Evolutionary conservation across 2,329 filamentous ascomycete species (phyloP), one percentile per base, ranked within the genome.

Genomic region (Penicillium verrucosum): DNA sequence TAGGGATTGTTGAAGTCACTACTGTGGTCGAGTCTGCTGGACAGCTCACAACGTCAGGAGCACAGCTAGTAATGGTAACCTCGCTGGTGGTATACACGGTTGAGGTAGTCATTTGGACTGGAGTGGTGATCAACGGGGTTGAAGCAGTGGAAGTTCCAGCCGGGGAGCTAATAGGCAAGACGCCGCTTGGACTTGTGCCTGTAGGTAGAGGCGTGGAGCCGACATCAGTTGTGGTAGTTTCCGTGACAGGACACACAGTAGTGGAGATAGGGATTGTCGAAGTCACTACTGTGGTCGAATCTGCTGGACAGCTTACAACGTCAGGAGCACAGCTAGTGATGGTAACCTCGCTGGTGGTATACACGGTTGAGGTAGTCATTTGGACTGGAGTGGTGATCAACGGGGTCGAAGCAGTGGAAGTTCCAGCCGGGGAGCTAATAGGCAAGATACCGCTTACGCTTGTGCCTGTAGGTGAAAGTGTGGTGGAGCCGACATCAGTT

Each of bases 251-350:
- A 29, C 34, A 32, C 8, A 46, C 51, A 25, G 42, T 46, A 11
- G 51, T 53, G 14, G 42, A 46, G 9, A 46, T 27, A 21, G 50
- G n/a, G 25, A 52, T 46, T 14, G 81, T 84, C 56, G 82, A 77
- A 4, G 82, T 83, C 51, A 81, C 74, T 23, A 83, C 68, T 0
- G 75, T 77, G 47, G 79, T 77, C 12, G 77, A 79, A 51, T 74
- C 37, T 48, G 75, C 78, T 29, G 82, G 82, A 76, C 82, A 85
- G 74, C 82, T 73, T 37, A 70, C 69, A 44, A 76, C 68, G 1
- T 65, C 68, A 7, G 75, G 65, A 10, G 71, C 70, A 53, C 73
- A 77, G 64, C 70, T 73, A 12, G 74, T 77, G 59, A 76, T 69
- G 32, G 75, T 75, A 18, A 73, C 54, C 45, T 68, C 58, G 18